phyloP scores from a whole-genome alignment of 1,284 basidiomycete genomes.

The Heterobasidion occidentale region DNA sequence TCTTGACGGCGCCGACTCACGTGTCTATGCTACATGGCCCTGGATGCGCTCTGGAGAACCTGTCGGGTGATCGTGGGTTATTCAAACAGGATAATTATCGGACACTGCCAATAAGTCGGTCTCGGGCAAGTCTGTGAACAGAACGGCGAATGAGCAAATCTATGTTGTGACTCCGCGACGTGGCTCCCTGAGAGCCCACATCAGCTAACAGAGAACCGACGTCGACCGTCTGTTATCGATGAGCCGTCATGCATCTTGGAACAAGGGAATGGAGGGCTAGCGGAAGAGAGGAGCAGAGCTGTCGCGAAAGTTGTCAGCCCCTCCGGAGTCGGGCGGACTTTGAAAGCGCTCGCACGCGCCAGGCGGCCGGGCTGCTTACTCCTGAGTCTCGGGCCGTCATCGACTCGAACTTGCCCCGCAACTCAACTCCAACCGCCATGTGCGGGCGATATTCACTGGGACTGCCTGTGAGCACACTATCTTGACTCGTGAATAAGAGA shows the following conservation, averaged over 20 bases:
- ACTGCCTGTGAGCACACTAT: slow-evolving; percentile 29
- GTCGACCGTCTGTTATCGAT: no score
- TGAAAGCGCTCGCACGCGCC: not conserved
- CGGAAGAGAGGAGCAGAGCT: no score
- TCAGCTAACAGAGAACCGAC: no score
- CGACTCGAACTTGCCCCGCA: no score
- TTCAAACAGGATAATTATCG: not conserved
- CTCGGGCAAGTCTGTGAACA: no score
- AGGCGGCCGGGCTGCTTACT: not conserved
- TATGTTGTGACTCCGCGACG: no score
- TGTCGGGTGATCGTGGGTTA: not conserved
- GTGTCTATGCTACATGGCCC: not conserved
- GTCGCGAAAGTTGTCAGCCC: no score
- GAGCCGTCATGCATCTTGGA: no score
- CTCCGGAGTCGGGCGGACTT: not conserved
- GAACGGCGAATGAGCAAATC: no score
- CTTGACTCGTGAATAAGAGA: not conserved
- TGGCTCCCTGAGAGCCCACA: no score
- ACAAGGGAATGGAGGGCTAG: no score
- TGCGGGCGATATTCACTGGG: slow-evolving; percentile 60
- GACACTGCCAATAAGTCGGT: not conserved
- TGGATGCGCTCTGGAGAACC: not conserved
- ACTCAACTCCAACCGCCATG: slow-evolving; percentile 26
- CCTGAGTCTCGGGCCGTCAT: no score
- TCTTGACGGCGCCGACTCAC: not conserved